Evolutionary conservation across 164 flowering plant genomes (phyloP), one percentile per base, ranked within the genome.

Genomic region (Chloranthus sessilifolius): DNA sequence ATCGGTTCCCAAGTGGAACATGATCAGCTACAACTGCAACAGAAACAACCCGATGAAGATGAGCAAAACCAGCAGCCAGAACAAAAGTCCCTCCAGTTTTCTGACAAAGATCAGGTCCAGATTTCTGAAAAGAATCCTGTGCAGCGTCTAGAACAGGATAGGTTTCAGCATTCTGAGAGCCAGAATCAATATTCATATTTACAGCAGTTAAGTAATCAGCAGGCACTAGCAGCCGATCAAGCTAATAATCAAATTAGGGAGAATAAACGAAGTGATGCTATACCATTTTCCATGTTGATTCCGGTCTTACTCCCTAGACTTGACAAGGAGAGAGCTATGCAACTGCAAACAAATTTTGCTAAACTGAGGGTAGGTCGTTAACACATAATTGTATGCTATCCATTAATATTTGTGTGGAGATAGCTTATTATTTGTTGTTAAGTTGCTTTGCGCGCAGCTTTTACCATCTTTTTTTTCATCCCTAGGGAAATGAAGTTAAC

Each of bases 271-370:
- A 14, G 30, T 38, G 1, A n/a, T 22, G 22, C 22, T 27, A 82
- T 92, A 23, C 82, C 95, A 4, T 82, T 88, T 82, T 81, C 59
- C 17, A 1, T 71, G 52, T 65, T 92, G 76, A 78, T 92, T 45
- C 92, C 97, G 2, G 64, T 77, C 5, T 67, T 88, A 54, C 15
- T 63, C 27, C 84, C 95, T 20, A 88, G 80, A 50, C 95, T 92
- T 39, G 95, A 88, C 58, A 81, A 82, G 63, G 99, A 92, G 56
- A 82, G 75, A 64, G 75, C 71, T 10, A 71, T 78, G 89, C 91
- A 86, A 61, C 91, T 88, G 53, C 63, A 66, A 19, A 67, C 80
- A 17, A 58, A 86, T 27, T 86, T 72, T 74, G 35, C 16, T 30
- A 82, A 68, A 74, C 66, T 92, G 58, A 83, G 69, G 91, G 97